These are phyloP conservation scores for Sclerotinia sclerotiorum DNA, from an alignment of 2,329 filamentous ascomycete genomes.

Conservation along the genomic window DNA sequence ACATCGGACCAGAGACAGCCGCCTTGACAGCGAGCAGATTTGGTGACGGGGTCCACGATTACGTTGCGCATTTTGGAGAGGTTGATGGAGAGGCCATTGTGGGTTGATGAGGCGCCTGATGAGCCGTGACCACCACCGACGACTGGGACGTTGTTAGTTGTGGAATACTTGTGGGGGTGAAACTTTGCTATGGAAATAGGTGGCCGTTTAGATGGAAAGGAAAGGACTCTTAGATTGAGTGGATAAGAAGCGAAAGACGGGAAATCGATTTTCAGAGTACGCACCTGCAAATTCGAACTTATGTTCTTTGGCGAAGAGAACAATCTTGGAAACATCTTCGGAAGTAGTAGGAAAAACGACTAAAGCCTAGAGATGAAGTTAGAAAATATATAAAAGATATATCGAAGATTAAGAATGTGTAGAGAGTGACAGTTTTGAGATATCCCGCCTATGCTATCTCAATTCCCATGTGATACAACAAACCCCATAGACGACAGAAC, in stretches of 20 bases:
- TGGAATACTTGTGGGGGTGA: neutral
- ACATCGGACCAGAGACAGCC: constrained; percentile 27
- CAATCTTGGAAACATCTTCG: constrained; percentile 24
- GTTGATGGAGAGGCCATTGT: constrained; percentile 9
- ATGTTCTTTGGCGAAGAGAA: constrained; percentile 25
- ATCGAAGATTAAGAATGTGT: neutral
- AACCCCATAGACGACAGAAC: neutral
- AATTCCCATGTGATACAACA: neutral
- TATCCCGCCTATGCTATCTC: neutral
- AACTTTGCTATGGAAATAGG: constrained; percentile 16
- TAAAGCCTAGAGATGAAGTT: constrained; percentile 5
- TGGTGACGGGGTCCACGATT: constrained; percentile 20
- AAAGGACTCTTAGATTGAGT: neutral
- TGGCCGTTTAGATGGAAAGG: neutral
- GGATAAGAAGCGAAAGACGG: neutral
- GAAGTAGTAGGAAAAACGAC: constrained; percentile 26
- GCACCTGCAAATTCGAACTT: constrained; percentile 21
- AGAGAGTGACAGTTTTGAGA: neutral
- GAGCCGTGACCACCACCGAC: constrained; percentile 23
- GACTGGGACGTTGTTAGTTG: constrained; percentile 4
- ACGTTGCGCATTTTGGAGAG: constrained; percentile 29
- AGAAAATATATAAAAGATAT: neutral
- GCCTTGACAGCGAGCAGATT: constrained; percentile 26
- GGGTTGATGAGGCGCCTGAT: constrained; percentile 13
- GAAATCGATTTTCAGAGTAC: neutral